Conservation (phyloP, 2,329 filamentous ascomycete species). For the Achaetomium macrosporum region DNA sequence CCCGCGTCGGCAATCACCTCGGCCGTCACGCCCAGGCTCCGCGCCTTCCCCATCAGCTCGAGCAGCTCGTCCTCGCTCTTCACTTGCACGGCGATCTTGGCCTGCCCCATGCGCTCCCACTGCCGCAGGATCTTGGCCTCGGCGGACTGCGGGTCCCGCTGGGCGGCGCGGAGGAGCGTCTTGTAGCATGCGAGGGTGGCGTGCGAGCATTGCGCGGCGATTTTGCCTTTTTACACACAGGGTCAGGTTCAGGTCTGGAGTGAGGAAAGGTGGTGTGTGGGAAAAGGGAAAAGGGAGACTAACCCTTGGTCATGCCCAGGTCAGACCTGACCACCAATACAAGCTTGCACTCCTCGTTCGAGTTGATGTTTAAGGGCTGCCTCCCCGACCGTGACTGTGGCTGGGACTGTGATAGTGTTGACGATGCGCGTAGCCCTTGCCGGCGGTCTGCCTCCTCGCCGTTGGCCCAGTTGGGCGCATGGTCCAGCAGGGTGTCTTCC, state of each 20-base stretch:
- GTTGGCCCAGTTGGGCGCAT: slow-evolving; percentile 63
- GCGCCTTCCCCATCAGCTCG: slow-evolving; percentile 66
- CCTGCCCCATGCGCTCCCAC: slow-evolving; percentile 84
- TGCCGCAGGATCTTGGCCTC: slow-evolving; percentile 62
- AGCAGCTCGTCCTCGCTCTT: slow-evolving; percentile 82
- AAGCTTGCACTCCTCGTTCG: slow-evolving; percentile 82
- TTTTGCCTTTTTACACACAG: slow-evolving; percentile 65
- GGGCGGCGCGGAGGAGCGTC: slow-evolving; percentile 55
- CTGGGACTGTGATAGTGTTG: neutral
- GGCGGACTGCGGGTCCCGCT: slow-evolving; percentile 44
- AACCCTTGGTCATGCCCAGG: slow-evolving; percentile 95
- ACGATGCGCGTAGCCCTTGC: slow-evolving; percentile 45
- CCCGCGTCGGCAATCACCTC: slow-evolving; percentile 94
- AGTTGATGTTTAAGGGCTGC: slow-evolving; percentile 31
- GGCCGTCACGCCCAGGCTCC: slow-evolving; percentile 77
- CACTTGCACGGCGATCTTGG: slow-evolving; percentile 87
- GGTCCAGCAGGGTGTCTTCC: slow-evolving; percentile 53
- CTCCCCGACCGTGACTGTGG: slow-evolving; percentile 20
- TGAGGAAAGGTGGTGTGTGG: neutral
- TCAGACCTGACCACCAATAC: slow-evolving; percentile 90
- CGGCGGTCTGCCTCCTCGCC: slow-evolving; percentile 52
- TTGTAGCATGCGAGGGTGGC: slow-evolving; percentile 99
- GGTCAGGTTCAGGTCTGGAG: neutral
- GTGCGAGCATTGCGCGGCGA: slow-evolving; percentile 90
- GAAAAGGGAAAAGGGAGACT: slow-evolving; percentile 22